Conservation (phyloP, 768 basidiomycete genomes). For the Neoboletus brunneissimus region DNA sequence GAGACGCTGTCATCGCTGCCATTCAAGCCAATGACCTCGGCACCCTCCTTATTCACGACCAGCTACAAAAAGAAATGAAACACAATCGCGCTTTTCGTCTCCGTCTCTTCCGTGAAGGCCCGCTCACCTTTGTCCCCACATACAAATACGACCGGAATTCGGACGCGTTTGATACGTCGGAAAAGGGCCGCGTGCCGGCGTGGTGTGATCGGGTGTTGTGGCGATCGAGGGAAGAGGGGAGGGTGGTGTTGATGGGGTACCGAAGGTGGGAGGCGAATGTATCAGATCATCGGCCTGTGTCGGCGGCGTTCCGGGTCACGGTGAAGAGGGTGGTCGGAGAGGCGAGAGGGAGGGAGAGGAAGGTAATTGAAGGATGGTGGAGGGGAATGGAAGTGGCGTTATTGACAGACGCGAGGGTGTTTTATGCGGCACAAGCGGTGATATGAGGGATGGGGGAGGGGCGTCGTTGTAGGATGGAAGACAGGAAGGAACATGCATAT, state of each 20-base stretch:
- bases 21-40: constrained; percentile 65
- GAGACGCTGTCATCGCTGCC: constrained; percentile 75
- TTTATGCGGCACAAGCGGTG: constrained; percentile 34
- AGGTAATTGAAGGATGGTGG: constrained; percentile 58
- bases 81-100: constrained; percentile 86
- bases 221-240: constrained; percentile 52
- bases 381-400: constrained; percentile 30
- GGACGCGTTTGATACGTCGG: constrained; percentile 79
- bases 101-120: constrained; percentile 77
- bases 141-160: constrained; percentile 92
- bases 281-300: constrained; percentile 89
- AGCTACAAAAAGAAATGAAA: constrained; percentile 86
- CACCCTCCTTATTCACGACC: constrained; percentile 72
- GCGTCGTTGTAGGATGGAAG: neutral
- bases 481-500: neutral
- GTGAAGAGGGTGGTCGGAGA: constrained; percentile 70
- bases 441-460: constrained; percentile 14
- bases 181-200: constrained; percentile 85
- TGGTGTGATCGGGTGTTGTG: constrained; percentile 97
- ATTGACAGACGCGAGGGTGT: constrained; percentile 31
- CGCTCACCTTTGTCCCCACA: constrained; percentile 81
- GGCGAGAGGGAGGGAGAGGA: constrained; percentile 53
- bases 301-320: constrained; percentile 69
- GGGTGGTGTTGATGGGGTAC: constrained; percentile 72
- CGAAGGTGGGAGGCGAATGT: constrained; percentile 81